Base-by-base conservation (phyloP, 169 alveolate genomes). In the Babesia bovis region DNA sequence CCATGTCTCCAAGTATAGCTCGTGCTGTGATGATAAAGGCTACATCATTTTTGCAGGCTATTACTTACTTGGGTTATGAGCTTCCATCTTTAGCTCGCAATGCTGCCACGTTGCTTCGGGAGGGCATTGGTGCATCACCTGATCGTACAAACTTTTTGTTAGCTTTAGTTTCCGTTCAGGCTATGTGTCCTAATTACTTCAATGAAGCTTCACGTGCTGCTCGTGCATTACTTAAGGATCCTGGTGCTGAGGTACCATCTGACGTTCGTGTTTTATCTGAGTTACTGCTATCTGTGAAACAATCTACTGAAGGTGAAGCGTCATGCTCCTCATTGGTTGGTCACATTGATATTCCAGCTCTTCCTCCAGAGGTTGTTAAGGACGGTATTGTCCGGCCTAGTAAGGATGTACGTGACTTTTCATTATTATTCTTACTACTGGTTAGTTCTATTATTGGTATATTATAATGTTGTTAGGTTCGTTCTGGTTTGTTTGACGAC, bases 1-100 rank as follows among this genome's bases (percentile, higher is more conserved):
- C 73, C 19, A 17, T 63, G 4, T 58, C 42, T 36, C 56, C 28
- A 26, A 12, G 10, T 2, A 6, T 17, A 1, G 7, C 33, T 6
- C 10, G 30, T 17, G 13, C 7, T 7, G 60, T 63, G 49, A 63
- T 63, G 60, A 32, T 19, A 9, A 44, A 42, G 26, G 73, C 51
- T 5, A 44, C 60, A 9, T 28, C 30, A 1, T 63, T 49, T 30
- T 25, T 63, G 26, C 61, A 45, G 30, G 2, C n/a, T 17, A 63
- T 63, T 47, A 58, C 73, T 15, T 7, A 30, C 26, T 17, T 49
- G 33, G 73, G 73, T 49, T 63, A 45, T 50, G 73, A 63, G 30
- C 23, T 63, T 3, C 35, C 40, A 12, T 28, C 47, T 2, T 35
- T 63, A 7, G 73, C 73, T 10, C 63, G 19, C 1, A 0, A 23